phyloP scores from a whole-genome alignment of 2,329 filamentous ascomycete species.

The Fusarium torreyae region DNA sequence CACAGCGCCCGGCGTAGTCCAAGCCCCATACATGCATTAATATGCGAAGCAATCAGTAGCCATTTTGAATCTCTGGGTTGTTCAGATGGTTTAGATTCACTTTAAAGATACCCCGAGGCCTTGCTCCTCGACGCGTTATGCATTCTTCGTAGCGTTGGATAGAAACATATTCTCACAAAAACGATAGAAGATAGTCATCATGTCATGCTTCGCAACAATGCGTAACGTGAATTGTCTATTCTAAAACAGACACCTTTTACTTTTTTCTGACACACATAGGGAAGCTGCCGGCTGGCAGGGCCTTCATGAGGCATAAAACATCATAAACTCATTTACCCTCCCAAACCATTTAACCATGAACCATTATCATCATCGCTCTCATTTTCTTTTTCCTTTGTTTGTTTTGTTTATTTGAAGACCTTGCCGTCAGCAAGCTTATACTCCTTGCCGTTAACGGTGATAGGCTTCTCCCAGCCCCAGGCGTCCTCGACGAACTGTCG shows the following conservation, averaged over 20 bases:
- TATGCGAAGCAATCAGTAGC: not conserved
- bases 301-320: constrained; percentile 47
- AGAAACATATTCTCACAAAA: not conserved
- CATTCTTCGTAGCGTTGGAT: not conserved
- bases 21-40: not conserved
- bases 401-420: constrained; percentile 91
- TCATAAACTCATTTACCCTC: constrained; percentile 52
- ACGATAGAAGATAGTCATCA: not conserved
- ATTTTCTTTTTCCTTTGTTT: constrained; percentile 35
- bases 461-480: constrained; percentile 94
- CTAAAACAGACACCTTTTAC: constrained; percentile 37
- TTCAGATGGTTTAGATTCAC: constrained; percentile 13
- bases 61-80: not conserved
- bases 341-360: constrained; percentile 52
- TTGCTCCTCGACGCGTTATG: constrained; percentile 8
- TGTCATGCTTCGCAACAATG: constrained; percentile 21
- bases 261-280: constrained; percentile 40
- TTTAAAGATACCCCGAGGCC: constrained; percentile 38
- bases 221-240: constrained; percentile 42
- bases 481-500: constrained; percentile 86
- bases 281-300: constrained; percentile 41
- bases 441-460: constrained; percentile 86
- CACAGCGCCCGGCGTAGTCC: not conserved
- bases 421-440: constrained; percentile 93
- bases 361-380: constrained; percentile 53